These are phyloP conservation scores for Suhomyces guaymorum DNA, from an alignment of 1,139 yeast genomes.

Conservation along the genomic window DNA sequence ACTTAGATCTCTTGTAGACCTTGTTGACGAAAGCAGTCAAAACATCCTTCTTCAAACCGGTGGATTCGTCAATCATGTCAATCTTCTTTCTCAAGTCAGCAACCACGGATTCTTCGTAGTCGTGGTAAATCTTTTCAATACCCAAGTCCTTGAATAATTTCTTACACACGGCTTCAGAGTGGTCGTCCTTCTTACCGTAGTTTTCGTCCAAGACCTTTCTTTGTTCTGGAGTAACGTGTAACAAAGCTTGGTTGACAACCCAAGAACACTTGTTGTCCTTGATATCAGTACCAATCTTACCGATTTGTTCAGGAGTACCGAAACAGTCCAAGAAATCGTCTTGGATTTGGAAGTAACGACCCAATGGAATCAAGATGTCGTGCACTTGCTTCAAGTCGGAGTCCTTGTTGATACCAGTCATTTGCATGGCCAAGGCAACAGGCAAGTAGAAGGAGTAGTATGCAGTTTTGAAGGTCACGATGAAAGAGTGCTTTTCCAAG, in stretches of 20 bases:
- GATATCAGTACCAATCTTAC: slow-evolving; percentile 98
- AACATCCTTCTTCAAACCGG: slow-evolving; percentile 89
- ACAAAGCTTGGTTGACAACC: slow-evolving; percentile 92
- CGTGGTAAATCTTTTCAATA: slow-evolving; percentile 67
- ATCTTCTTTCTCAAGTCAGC: slow-evolving; percentile 64
- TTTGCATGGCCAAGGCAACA: slow-evolving; percentile 94
- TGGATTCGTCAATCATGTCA: slow-evolving; percentile 73
- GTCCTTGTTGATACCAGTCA: slow-evolving; percentile 74
- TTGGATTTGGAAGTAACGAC: slow-evolving; percentile 98
- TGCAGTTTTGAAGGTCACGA: slow-evolving; percentile 96
- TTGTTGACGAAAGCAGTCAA: slow-evolving; percentile 81
- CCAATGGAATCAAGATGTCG: slow-evolving; percentile 88
- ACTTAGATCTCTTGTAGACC: slow-evolving; percentile 92
- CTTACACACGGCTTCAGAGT: slow-evolving; percentile 71
- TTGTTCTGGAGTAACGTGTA: slow-evolving; percentile 77
- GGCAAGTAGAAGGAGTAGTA: slow-evolving; percentile 97
- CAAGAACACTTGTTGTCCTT: slow-evolving; percentile 98
- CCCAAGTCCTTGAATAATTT: slow-evolving; percentile 72
- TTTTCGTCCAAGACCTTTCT: slow-evolving; percentile 78
- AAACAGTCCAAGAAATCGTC: slow-evolving; percentile 97
- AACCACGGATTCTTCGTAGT: slow-evolving; percentile 82
- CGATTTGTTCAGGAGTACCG: slow-evolving; percentile 96
- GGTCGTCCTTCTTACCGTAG: slow-evolving; percentile 82
- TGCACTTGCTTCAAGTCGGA: slow-evolving; percentile 83
- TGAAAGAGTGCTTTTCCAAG: slow-evolving; percentile 86